Conservation (phyloP, 1,284 basidiomycete species). For the Ustilago lituana region DNA sequence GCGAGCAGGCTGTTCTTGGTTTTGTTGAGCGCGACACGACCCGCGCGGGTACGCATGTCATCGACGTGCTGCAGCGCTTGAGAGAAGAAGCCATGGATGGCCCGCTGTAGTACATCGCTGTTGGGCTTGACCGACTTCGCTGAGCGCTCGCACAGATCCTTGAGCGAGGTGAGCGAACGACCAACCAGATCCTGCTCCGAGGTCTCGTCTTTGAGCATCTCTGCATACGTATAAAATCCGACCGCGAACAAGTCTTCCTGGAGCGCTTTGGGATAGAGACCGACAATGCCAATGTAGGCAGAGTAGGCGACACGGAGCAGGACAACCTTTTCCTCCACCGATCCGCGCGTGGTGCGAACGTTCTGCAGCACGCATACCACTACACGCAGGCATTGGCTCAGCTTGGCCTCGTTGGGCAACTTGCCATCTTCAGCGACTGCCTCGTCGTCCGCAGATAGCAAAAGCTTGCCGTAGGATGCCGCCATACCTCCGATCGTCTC, state of each 20-base stretch:
- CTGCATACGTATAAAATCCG: conserved; percentile 81
- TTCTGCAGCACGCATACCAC: conserved; percentile 82
- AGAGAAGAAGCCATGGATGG: conserved; percentile 86
- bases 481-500: conserved; percentile 78
- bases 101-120: conserved; percentile 68
- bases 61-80: conserved; percentile 86
- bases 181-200: conserved; percentile 52
- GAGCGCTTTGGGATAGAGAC: conserved; percentile 72
- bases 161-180: conserved; percentile 55
- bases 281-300: conserved; percentile 75
- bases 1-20: conserved; percentile 90
- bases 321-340: conserved; percentile 68
- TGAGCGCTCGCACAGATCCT: conserved; percentile 54
- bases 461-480: conserved; percentile 70
- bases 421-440: conserved; percentile 36
- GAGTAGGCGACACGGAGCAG: conserved; percentile 78
- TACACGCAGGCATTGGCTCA: conserved; percentile 80
- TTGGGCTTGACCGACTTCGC: conserved; percentile 55
- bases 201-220: conserved; percentile 69
- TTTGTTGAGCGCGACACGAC: conserved; percentile 80
- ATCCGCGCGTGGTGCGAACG: conserved; percentile 71
- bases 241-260: conserved; percentile 82
- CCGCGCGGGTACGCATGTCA: conserved; percentile 77
- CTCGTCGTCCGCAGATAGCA: conserved; percentile 53
- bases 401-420: conserved; percentile 69